Evolutionary conservation across 2,329 filamentous ascomycete species (phyloP), one percentile per base, ranked within the genome.

Genomic region (Fusarium lyarnte): DNA sequence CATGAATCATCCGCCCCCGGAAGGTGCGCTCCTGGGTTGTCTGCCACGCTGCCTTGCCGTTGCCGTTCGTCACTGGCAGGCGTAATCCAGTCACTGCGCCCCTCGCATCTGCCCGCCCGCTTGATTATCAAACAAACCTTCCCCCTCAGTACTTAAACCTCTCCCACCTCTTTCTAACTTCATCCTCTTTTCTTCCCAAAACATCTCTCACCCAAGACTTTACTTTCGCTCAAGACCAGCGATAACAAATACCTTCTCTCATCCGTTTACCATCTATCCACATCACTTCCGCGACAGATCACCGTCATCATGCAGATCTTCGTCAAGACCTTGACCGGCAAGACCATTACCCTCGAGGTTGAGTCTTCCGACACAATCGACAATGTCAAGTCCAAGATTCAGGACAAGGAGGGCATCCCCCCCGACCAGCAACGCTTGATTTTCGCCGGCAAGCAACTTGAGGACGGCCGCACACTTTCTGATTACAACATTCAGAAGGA

Each of bases 401-500:
- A 98, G 84, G 95, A 98, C 81, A 98, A 98, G 90, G 95, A 98
- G 85, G 95, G 95, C 46, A 98, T 98, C 63, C 95, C 95, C 51
- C 95, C 95, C 16, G 95, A 98, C 81, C 95, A 98, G 85, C 95
- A 98, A 87, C 95, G 95, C 77, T 84, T 98, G 76, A 98, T 98
- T 82, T 98, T 98, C 77, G 95, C 95, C 47, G 95, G 95, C 69
- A 98, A 98, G 89, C 95, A 98, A 82, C 90, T 98, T 8, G 95
- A 98, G 83, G 95, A 98, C 77, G 95, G 95, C 69, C 86, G 86
- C 59, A 88, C 86, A 62, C 82, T 88, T 12, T 85, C 84, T 58
- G 86, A 87, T 69, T 87, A 88, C 84, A 87, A 87, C 78, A 89
- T 88, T 61, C 86, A 88, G 81, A 89, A 88, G 82, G 87, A 89